Conservation (phyloP, 768 basidiomycete genomes). For the Podaxis sp. region DNA sequence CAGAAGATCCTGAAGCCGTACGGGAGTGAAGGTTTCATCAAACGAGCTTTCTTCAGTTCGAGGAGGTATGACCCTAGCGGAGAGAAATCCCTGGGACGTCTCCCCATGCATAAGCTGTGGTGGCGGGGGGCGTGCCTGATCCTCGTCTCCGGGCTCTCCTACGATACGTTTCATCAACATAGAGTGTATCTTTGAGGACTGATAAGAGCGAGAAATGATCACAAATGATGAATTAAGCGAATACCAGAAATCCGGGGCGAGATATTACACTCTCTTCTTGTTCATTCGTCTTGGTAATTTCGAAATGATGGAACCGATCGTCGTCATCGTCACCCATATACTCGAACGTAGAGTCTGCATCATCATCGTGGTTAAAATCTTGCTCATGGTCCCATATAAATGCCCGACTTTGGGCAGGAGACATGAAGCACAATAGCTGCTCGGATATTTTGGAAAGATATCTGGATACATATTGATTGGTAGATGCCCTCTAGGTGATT, state of each 20-base stretch:
- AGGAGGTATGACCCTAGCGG: background rate
- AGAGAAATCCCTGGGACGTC: background rate
- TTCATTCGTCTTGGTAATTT: conserved; percentile 54
- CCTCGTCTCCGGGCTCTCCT: background rate
- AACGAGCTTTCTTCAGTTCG: background rate
- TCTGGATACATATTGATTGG: conserved; percentile 25
- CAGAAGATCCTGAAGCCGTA: background rate
- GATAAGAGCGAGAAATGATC: background rate
- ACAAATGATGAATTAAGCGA: background rate
- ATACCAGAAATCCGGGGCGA: conserved; percentile 46
- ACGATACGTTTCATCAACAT: background rate
- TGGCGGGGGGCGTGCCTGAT: background rate
- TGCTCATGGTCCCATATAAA: conserved; percentile 42
- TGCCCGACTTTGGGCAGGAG: conserved; percentile 41
- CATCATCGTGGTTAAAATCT: conserved; percentile 16
- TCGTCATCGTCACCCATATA: conserved; percentile 37
- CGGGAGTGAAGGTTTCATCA: background rate
- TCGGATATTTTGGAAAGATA: conserved; percentile 61
- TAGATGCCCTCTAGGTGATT: background rate
- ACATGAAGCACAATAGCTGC: conserved; percentile 50
- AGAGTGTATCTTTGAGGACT: background rate
- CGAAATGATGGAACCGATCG: conserved; percentile 51
- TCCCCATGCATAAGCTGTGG: conserved; percentile 1
- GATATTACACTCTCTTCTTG: conserved; percentile 49
- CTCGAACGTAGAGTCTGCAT: conserved; percentile 27